phyloP scores from a whole-genome alignment of 2,329 filamentous ascomycete species.

The Penicillium sp. region DNA sequence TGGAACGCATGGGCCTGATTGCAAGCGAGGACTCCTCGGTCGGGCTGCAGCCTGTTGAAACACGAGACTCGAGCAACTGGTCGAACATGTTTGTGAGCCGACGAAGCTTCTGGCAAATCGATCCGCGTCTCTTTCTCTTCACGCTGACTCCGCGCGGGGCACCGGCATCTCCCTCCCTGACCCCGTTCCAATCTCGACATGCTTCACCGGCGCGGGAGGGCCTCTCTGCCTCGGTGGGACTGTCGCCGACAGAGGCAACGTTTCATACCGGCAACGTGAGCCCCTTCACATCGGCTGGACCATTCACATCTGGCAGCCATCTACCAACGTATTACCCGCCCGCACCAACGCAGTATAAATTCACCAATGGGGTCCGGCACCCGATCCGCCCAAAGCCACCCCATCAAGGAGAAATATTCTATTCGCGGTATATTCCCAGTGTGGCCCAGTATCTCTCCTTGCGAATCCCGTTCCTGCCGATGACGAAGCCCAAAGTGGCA shows the following conservation, averaged over 20 bases:
- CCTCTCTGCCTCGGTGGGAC: conserved; percentile 9
- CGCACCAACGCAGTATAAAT: conserved; percentile 75
- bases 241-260: conserved; percentile 26
- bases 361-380: conserved; percentile 77
- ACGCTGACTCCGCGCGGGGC: conserved; percentile 65
- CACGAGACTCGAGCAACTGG: conserved; percentile 68
- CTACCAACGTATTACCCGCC: conserved; percentile 91
- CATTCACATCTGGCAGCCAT: conserved; percentile 80
- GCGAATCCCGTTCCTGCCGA: conserved; percentile 69
- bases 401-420: conserved; percentile 87
- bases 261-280: conserved; percentile 37
- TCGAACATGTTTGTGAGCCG: conserved; percentile 78
- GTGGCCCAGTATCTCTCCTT: conserved; percentile 84
- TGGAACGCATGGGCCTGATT: conserved; percentile 90
- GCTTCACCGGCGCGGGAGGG: conserved; percentile 49
- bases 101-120: conserved; percentile 88
- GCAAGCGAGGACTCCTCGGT: conserved; percentile 73
- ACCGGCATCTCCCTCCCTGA: conserved; percentile 51
- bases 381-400: conserved; percentile 86
- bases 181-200: conserved; percentile 54
- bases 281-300: conserved; percentile 52
- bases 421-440: conserved; percentile 81
- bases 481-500: conserved; percentile 35
- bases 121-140: conserved; percentile 84
- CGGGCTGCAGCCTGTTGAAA: conserved; percentile 60